Base-by-base conservation (phyloP, 208 protist genomes). In the Leishmania martiniquensis region DNA sequence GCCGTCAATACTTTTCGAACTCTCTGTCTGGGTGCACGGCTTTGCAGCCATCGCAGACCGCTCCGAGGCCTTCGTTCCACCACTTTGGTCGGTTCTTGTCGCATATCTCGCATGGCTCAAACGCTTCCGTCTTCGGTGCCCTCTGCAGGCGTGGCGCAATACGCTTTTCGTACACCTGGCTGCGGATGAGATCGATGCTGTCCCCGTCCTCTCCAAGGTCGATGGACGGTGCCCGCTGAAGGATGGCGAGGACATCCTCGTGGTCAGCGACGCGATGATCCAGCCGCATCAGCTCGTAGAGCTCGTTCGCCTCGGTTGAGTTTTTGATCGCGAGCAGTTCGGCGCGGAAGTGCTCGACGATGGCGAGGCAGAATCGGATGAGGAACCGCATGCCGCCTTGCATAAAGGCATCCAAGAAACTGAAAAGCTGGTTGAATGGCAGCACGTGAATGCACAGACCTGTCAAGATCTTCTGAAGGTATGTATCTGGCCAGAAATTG, bases 401-500 rank as follows among this genome's bases (percentile, higher is more conserved):
- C 84, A 97, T 94, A 68, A 97, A 97, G 49, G 87, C 80, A 73
- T 97, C 92, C 22, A 97, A 86, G 75, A 97, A 97, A 25, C 81
- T 63, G 76, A 96, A 97, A 25, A 97, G 85, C n/a, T 96, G 82
- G 29, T 83, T 75, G 80, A 97, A 97, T 37, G 83, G 75, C 69
- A 97, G 85, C 57, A 97, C 90, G 78, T 97, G 94, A 57, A 97
- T 90, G 85, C 94, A 97, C 29, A 97, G 78, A n/a, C 92, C 94
- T 3, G 90, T 96, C 49, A 97, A 87, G 73, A 97, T 96, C 80
- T 97, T 97, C 79, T 97, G 94, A 34, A 97, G 85, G 80, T 97
- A 97, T 1, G 94, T 97, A 83, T 97, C 94, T 2, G 94, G 94
- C 92, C 92, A 96, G 76, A 97, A 91, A 29, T 96, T 96, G 63